Conservation (phyloP, 2,329 filamentous ascomycete genomes). For the Fonsecaea erecta region DNA sequence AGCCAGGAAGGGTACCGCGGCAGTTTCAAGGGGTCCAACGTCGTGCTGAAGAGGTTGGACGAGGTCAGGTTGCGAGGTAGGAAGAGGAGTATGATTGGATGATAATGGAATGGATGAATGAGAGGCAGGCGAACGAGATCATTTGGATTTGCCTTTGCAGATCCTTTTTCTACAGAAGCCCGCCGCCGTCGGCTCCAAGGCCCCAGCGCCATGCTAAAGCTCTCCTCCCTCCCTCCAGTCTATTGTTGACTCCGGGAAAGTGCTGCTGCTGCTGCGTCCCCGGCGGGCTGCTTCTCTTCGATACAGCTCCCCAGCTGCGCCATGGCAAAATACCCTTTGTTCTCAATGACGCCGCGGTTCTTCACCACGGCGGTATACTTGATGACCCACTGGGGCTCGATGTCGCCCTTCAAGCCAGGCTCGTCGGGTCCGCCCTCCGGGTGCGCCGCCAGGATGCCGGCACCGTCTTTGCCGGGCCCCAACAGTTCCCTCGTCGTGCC, state of each 20-base stretch:
- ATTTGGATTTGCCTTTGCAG: constrained; percentile 13
- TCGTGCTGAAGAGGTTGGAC: constrained; percentile 80
- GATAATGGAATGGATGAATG: constrained; percentile 33
- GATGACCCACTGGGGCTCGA: constrained; percentile 90
- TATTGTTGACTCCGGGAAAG: too few relatives aligned
- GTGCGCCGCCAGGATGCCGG: constrained; percentile 72
- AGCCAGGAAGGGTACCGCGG: constrained; percentile 66
- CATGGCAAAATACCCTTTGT: constrained; percentile 94
- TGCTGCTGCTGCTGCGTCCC: constrained; percentile 15
- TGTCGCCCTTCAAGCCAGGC: constrained; percentile 71
- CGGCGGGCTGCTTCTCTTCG: constrained; percentile 33
- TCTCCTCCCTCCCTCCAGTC: background rate
- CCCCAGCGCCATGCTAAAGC: constrained; percentile 33
- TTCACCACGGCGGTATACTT: constrained; percentile 97
- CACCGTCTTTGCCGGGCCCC: constrained; percentile 71
- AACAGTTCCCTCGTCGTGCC: constrained; percentile 85
- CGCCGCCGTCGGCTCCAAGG: too few relatives aligned
- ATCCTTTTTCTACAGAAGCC: too few relatives aligned
- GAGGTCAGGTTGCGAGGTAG: constrained; percentile 91
- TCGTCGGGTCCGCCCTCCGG: constrained; percentile 51
- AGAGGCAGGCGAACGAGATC: too few relatives aligned
- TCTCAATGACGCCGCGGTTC: constrained; percentile 93
- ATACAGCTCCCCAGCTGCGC: constrained; percentile 68
- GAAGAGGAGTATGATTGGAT: constrained; percentile 97
- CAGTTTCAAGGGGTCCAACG: constrained; percentile 73